Base-by-base conservation (phyloP, 768 basidiomycete species). In the Amanita subjunquillea region DNA sequence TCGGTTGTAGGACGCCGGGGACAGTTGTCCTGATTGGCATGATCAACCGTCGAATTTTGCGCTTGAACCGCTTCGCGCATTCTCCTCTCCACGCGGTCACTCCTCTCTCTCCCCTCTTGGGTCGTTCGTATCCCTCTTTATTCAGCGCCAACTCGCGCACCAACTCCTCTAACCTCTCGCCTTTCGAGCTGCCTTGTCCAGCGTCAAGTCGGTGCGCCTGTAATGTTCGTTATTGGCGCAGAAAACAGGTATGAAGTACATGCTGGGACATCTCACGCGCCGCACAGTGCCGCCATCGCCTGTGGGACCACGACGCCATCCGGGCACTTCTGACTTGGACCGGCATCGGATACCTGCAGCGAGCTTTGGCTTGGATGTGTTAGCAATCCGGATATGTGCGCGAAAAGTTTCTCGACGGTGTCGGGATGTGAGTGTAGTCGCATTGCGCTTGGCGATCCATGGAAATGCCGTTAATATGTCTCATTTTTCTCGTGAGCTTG, bases 291-390 rank as follows among this genome's bases (percentile, higher is more conserved):
- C 5, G 20, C 4, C 23, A 4, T 29, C 27, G 43, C 15, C 43
- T 25, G 43, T 10, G 51, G 49, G 6, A n/a, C 54, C 53, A 27
- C 54, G 32, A 17, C 48, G 25, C 6, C 59, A 55, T 27, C 60
- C 56, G 37, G 29, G 29, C 3, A 30, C 7, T 30, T 9, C 10
- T 0, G 32, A 12, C 10, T 32, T 32, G 10, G 10, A 10, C 49
- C 39, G 44, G 65, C 66, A 2, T 58, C 60, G n/a, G 64, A 65
- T 32, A 22, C 60, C 54, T 50, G 17, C 17, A 17, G 17, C 17
- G 17, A 17, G 17, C 17, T 17, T 17, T 17, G 8, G 29, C 8
- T 53, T 51, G 17, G 17, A 17, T 17, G 17, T 17, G 17, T 17
- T 17, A 17, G 17, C 17, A 17, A 17, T 17, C 17, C 17, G 17